Evolutionary conservation across 1,139 yeast species (phyloP).

Genomic region (Chernovozyma sophiae-reginae): DNA sequence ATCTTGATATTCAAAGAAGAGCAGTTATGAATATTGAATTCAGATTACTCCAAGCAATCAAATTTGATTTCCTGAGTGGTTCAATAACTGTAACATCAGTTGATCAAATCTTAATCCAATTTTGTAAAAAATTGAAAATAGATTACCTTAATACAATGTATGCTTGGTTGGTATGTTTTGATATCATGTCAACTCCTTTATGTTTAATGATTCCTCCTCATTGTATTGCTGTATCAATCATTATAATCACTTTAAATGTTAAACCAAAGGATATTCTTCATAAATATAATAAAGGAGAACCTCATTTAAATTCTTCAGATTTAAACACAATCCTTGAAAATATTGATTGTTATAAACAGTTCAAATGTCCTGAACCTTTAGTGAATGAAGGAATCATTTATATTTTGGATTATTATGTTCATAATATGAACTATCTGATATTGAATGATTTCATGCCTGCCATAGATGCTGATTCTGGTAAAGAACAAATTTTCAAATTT

Average conservation of each 20-base stretch:
- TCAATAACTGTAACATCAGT: conserved; percentile 40
- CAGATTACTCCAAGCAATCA: conserved; percentile 67
- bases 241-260: conserved; percentile 39
- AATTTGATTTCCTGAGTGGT: conserved; percentile 68
- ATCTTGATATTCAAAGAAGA: conserved; percentile 48
- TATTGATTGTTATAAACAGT: conserved; percentile 37
- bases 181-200: conserved; percentile 68
- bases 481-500: conserved; percentile 44
- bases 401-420: conserved; percentile 58
- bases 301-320: conserved; percentile 24
- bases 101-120: conserved; percentile 67
- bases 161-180: conserved; percentile 77
- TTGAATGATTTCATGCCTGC: conserved; percentile 28
- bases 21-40: conserved; percentile 58
- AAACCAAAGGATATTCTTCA: conserved; percentile 33
- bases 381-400: conserved; percentile 62
- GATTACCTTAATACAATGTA: conserved; percentile 45
- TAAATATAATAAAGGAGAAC: conserved; percentile 19
- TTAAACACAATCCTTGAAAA: conserved; percentile 25
- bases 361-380: conserved; percentile 45
- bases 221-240: conserved; percentile 68
- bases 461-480: conserved; percentile 32
- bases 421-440: conserved; percentile 37
- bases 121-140: conserved; percentile 53
- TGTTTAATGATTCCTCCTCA: conserved; percentile 76